Percentiles rank a stretch among this genome's conserved stretches.
Evolutionary conservation across 2,329 filamentous ascomycete genomes (phyloP).

Genomic region (Pyricularia sp.): DNA sequence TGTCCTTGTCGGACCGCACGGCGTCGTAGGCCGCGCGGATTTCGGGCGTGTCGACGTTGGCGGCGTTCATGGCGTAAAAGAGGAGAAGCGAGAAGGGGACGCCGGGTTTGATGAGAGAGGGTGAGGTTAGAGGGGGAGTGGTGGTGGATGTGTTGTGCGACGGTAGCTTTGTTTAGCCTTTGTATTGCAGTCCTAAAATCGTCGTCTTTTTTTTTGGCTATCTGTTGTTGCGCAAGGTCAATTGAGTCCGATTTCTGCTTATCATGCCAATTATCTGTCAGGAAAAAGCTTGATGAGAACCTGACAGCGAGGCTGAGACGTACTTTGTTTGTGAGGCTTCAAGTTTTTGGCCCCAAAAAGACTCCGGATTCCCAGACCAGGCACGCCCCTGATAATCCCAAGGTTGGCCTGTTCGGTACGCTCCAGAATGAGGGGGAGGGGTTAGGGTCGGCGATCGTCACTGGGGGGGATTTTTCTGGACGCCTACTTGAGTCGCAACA

Average conservation of each 20-base stretch:
- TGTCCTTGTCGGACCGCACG: constrained; percentile 57
- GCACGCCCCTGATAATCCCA: background rate
- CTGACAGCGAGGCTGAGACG: constrained; percentile 5
- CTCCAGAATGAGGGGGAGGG: background rate
- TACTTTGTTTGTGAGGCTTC: background rate
- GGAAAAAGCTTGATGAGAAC: background rate
- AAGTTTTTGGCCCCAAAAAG: background rate
- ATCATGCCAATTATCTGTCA: background rate
- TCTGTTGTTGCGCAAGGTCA: background rate
- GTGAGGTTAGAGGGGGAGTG: background rate
- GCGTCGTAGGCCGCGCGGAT: constrained; percentile 56
- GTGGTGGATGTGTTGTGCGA: background rate
- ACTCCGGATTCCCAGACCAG: background rate
- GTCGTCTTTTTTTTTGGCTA: background rate
- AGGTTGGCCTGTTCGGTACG: background rate
- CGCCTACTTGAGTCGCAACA: background rate
- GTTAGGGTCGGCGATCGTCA: background rate
- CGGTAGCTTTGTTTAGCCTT: background rate
- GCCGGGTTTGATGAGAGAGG: background rate
- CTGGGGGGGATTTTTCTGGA: background rate
- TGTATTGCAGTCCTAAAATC: background rate
- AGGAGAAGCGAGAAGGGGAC: no score
- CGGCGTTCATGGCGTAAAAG: constrained; percentile 20
- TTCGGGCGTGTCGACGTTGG: constrained; percentile 46
- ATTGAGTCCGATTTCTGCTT: background rate